A percentile compares a stretch with the other conserved stretches of the same genome.
These are phyloP conservation scores for Dictyostelium firmibasis DNA, from an alignment of 78 protist genomes.

Conservation along the genomic window DNA sequence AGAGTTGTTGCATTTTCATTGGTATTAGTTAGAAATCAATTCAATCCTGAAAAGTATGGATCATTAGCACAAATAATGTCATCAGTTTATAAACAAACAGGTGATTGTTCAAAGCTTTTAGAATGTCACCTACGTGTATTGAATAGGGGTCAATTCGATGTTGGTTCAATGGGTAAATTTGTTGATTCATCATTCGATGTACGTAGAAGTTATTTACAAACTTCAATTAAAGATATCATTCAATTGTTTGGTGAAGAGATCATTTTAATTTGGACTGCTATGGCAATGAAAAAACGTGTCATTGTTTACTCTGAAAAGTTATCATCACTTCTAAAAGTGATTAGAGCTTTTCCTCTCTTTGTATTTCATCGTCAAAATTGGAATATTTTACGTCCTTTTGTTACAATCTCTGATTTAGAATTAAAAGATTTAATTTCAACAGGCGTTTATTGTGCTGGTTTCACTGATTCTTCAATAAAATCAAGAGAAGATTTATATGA, in stretches of 20 bases:
- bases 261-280: conserved; percentile 78
- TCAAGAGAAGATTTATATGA: conserved; percentile 82
- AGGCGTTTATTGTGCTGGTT: conserved; percentile 81
- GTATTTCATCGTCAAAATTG: conserved; percentile 85
- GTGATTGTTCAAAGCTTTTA: conserved; percentile 63
- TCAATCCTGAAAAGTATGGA: conserved; percentile 82
- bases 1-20: conserved; percentile 47
- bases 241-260: conserved; percentile 58
- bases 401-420: conserved; percentile 56
- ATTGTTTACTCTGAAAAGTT: conserved; percentile 66
- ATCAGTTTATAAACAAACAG: conserved; percentile 36
- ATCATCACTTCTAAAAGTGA: conserved; percentile 42
- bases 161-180: conserved; percentile 76
- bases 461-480: conserved; percentile 76
- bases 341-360: conserved; percentile 78
- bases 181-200: conserved; percentile 47
- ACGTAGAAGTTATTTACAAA: conserved; percentile 60
- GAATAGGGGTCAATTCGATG: conserved; percentile 78
- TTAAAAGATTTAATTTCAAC: conserved; percentile 47
- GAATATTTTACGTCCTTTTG: conserved; percentile 78
- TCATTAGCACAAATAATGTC: conserved; percentile 72
- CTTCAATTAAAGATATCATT: conserved; percentile 76
- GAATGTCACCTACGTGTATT: conserved; percentile 68
- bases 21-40: conserved; percentile 57
- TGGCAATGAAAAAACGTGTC: conserved; percentile 77